A percentile compares a stretch with the other conserved stretches of the same genome.
These are phyloP conservation scores for Trametes villosa DNA, from an alignment of 768 basidiomycete genomes.

Conservation along the genomic window DNA sequence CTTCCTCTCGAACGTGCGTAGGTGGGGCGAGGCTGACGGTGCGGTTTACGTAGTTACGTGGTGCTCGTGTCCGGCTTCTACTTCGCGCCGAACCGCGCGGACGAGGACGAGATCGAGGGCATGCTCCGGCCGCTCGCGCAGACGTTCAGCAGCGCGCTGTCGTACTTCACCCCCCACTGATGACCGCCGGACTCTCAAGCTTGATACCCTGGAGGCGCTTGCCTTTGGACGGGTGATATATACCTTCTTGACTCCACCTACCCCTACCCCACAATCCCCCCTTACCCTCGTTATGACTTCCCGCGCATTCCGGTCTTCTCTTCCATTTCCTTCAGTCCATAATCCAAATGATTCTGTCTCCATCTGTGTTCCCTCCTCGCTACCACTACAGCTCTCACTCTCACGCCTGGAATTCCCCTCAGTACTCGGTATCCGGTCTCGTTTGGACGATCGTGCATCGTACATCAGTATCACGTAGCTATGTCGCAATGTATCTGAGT, in stretches of 20 bases:
- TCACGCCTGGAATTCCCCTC: not conserved
- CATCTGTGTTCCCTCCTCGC: not conserved
- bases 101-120: constrained; percentile 29
- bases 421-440: not conserved
- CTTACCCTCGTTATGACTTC: too few relatives aligned
- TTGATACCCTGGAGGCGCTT: constrained; percentile 6
- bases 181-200: not conserved
- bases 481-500: not conserved
- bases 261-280: too few relatives aligned
- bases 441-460: constrained; percentile 6
- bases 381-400: not conserved
- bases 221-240: constrained; percentile 10
- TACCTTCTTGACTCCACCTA: too few relatives aligned
- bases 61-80: constrained; percentile 93
- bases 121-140: constrained; percentile 10
- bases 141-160: constrained; percentile 2
- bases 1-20: constrained; percentile 1
- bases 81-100: constrained; percentile 63
- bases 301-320: not conserved
- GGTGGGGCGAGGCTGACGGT: not conserved
- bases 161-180: constrained; percentile 14
- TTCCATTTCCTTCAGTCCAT: not conserved
- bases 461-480: not conserved
- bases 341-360: not conserved
- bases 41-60: constrained; percentile 66